Evolutionary conservation across 2,329 filamentous ascomycete genomes (phyloP).

Genomic region (Cryphonectria naterciae): DNA sequence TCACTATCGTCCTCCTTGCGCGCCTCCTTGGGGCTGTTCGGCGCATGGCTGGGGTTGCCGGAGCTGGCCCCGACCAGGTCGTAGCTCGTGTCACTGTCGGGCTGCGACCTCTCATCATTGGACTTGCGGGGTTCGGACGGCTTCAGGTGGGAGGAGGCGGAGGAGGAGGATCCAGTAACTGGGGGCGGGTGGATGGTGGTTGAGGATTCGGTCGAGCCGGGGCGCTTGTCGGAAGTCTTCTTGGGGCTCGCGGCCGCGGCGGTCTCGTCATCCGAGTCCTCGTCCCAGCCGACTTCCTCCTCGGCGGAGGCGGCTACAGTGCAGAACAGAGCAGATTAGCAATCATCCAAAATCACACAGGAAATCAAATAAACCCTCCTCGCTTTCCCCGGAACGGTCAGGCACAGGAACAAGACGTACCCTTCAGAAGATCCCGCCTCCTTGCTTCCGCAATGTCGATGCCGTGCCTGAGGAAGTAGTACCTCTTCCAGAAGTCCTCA

Average conservation of each 20-base stretch:
- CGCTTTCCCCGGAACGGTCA: background rate
- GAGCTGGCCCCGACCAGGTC: conserved; percentile 84
- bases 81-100: conserved; percentile 94
- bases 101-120: conserved; percentile 86
- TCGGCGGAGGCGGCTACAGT: conserved; percentile 66
- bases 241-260: conserved; percentile 36
- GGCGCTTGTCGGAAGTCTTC: conserved; percentile 39
- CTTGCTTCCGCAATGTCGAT: conserved; percentile 92
- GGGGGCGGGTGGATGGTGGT: conserved; percentile 62
- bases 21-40: conserved; percentile 64
- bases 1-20: conserved; percentile 66
- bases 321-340: conserved; percentile 40
- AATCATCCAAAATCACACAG: conserved; percentile 30
- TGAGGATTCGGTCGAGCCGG: conserved; percentile 59
- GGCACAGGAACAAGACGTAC: conserved; percentile 52
- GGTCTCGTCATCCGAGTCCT: conserved; percentile 51
- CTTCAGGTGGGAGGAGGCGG: conserved; percentile 55
- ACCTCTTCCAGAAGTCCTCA: conserved; percentile 86
- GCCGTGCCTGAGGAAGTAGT: conserved; percentile 92
- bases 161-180: conserved; percentile 39
- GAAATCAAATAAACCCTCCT: conserved; percentile 14
- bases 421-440: conserved; percentile 86
- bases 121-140: conserved; percentile 71
- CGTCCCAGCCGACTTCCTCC: conserved; percentile 73
- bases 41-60: conserved; percentile 76